Evolutionary conservation across 2,329 filamentous ascomycete genomes (phyloP).

Genomic region (Arthroderma sp.): DNA sequence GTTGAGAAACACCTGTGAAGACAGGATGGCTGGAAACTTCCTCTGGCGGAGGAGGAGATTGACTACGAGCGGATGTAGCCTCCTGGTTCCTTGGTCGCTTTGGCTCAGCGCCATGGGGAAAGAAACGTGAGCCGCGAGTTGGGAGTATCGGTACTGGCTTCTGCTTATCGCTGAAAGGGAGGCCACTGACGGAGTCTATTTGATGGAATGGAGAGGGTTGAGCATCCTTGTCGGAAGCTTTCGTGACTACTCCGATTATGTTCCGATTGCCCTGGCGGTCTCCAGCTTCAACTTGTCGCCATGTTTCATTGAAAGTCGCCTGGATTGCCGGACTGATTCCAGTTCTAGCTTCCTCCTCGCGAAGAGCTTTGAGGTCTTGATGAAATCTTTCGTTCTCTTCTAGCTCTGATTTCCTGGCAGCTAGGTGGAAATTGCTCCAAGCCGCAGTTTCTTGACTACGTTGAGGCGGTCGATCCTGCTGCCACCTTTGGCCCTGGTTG

Average conservation of each 20-base stretch:
- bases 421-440: slow-evolving; percentile 36
- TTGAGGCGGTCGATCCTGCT: slow-evolving; percentile 22
- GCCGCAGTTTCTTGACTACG: slow-evolving; percentile 24
- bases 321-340: slow-evolving; percentile 25
- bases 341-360: slow-evolving; percentile 27
- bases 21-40: slow-evolving; percentile 44
- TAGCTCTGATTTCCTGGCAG: slow-evolving; percentile 30
- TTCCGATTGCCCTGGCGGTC: slow-evolving; percentile 32
- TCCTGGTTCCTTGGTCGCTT: slow-evolving; percentile 25
- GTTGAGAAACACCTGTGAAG: slow-evolving; percentile 38
- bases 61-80: slow-evolving; percentile 26
- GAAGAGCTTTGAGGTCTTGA: slow-evolving; percentile 29
- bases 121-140: slow-evolving; percentile 38
- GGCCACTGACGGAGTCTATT: slow-evolving; percentile 28
- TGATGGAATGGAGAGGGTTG: slow-evolving; percentile 24
- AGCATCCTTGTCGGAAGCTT: slow-evolving; percentile 19
- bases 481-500: slow-evolving; percentile 18
- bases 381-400: slow-evolving; percentile 32
- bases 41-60: slow-evolving; percentile 48
- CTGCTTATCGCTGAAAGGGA: slow-evolving; percentile 27
- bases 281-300: slow-evolving; percentile 34
- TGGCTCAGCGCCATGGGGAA: slow-evolving; percentile 32
- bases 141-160: slow-evolving; percentile 26
- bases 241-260: slow-evolving; percentile 27
- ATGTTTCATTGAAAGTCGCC: slow-evolving; percentile 35